Base-by-base conservation (phyloP, 257 asterid species). In the Petunia axillaris region DNA sequence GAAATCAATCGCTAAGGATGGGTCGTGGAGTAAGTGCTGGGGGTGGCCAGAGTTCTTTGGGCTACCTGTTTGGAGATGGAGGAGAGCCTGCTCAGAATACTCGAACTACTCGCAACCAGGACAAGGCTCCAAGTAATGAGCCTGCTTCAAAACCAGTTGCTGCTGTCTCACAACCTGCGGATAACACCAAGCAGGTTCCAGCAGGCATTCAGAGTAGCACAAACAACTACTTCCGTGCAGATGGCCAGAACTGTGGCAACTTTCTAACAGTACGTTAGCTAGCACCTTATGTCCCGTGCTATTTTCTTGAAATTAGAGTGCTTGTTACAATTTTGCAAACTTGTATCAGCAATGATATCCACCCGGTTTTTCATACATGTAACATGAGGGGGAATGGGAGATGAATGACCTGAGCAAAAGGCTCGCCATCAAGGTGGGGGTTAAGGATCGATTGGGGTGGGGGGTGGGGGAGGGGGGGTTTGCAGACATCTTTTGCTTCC, bases 11-110 rank as follows among this genome's bases (percentile, higher is more conserved):
- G 3, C 54, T 68, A 80, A 86, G 79, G 82, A 93, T 93, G 97
- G 95, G 97, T 53, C 91, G 97, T 48, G 97, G 97, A 83, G 90
- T 85, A 3, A 93, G 97, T 75, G 94, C 92, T 48, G 98, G 98
- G 54, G 98, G 98, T 41, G 97, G 97, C 6, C 92, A 92, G 85
- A 93, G 98, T 86, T 93, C 98, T 4, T 82, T 93, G 84, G 97
- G 97, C 6, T 93, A 93, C 89, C 91, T 93, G 48, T 93, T 92
- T 63, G 97, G 97, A 71, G 73, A 87, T 70, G 97, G 89, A 52
- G 92, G 84, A 50, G 75, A 64, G 75, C 73, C 90, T 74, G 37
- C 90, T 5, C 65, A 70, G 52, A 44, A 80, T 65, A 79, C 89
- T 82, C 81, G 53, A 68, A 81, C 87, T 79, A 77, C 88, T 44